These are phyloP conservation scores for Verbena officinalis DNA, from an alignment of 257 asterid genomes.

Conservation along the genomic window DNA sequence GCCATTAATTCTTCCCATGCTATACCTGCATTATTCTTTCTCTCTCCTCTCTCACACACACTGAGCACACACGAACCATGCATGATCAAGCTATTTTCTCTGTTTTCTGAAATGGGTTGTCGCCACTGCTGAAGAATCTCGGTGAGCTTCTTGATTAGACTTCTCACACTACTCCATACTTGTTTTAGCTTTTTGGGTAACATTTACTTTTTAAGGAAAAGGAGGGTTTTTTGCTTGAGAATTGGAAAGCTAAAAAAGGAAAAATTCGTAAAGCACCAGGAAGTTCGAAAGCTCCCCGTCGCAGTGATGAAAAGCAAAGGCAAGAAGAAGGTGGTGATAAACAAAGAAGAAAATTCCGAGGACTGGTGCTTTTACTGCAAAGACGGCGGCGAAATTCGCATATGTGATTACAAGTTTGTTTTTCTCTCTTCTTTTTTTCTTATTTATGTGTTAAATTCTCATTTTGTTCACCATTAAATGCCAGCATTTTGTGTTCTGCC, in stretches of 20 bases:
- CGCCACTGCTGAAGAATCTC: not conserved
- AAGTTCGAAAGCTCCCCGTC: not conserved
- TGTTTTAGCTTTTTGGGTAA: too few species aligned
- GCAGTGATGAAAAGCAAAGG: conserved; percentile 46
- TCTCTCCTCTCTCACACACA: not conserved
- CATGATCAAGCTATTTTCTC: not conserved
- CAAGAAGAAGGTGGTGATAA: conserved; percentile 27
- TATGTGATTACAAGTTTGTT: conserved; percentile 70
- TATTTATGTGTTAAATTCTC: not conserved
- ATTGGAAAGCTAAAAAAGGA: not conserved
- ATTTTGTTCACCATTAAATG: not conserved
- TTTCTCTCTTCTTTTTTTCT: not conserved
- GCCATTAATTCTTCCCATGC: not conserved
- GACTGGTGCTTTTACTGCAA: conserved; percentile 83
- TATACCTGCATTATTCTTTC: not conserved
- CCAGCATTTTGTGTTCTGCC: too few species aligned
- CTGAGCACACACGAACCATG: conserved; percentile 4
- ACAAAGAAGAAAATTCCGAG: conserved; percentile 56
- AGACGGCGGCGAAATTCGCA: conserved; percentile 71
- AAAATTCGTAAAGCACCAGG: not conserved
- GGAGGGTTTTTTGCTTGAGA: not conserved
- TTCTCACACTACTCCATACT: not conserved
- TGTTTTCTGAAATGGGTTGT: not conserved
- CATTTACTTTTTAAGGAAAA: not conserved
- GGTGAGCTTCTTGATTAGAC: not conserved